phyloP scores from a whole-genome alignment of 441 rosid genomes.

The Syzygium syzygioides region DNA sequence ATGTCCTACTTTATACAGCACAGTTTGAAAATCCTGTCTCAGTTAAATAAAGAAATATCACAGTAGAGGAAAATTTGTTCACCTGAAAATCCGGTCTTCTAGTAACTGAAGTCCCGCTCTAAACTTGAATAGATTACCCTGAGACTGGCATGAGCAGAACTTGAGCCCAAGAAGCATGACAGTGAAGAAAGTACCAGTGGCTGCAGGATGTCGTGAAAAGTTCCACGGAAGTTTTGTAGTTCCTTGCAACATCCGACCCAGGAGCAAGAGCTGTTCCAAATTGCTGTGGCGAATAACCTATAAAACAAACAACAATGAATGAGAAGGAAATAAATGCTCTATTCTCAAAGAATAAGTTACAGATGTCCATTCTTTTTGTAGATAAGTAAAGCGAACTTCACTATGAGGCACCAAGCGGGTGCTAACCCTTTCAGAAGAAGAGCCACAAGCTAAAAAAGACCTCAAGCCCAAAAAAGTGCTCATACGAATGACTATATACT shows the following conservation, averaged over 20 bases:
- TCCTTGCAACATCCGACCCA: slow-evolving; percentile 93
- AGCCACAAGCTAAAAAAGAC: not conserved
- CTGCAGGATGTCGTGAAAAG: slow-evolving; percentile 97
- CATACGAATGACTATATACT: not conserved
- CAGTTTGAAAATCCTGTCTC: not conserved
- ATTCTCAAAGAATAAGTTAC: not conserved
- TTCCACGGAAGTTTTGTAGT: slow-evolving; percentile 81
- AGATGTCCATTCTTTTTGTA: not conserved
- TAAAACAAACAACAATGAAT: slow-evolving; percentile 14
- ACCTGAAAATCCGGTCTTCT: slow-evolving; percentile 96
- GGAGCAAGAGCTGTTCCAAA: slow-evolving; percentile 91
- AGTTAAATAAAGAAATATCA: not conserved
- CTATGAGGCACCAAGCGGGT: not conserved
- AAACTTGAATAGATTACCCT: slow-evolving; percentile 81
- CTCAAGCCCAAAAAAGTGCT: not conserved
- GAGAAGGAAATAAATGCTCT: not conserved
- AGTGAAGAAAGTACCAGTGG: slow-evolving; percentile 94
- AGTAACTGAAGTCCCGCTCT: slow-evolving; percentile 85
- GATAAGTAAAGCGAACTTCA: not conserved
- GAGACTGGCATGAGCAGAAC: slow-evolving; percentile 83
- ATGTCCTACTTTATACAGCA: not conserved
- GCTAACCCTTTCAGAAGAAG: not conserved
- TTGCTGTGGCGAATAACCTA: slow-evolving; percentile 93
- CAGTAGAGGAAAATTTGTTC: slow-evolving; percentile 10
- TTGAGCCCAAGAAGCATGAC: slow-evolving; percentile 97